phyloP scores from a whole-genome alignment of 192 early-diverging fungal species.

The Coemansia asiatica region DNA sequence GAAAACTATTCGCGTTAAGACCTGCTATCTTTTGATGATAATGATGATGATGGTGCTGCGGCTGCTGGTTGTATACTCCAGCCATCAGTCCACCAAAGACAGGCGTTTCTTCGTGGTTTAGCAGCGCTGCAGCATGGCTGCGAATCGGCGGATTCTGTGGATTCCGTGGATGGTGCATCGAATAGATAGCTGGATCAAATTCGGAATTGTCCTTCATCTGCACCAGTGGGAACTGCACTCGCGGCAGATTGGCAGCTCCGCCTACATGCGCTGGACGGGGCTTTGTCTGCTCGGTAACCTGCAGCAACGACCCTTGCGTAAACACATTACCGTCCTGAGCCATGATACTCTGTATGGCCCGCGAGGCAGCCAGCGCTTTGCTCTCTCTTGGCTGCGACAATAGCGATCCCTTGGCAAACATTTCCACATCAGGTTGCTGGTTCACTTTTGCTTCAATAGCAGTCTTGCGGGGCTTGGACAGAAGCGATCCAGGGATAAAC shows the following conservation, averaged over 20 bases:
- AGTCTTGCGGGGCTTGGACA: conserved; percentile 43
- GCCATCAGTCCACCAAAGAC: conserved; percentile 18
- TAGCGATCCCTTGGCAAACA: conserved; percentile 51
- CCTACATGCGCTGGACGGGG: conserved; percentile 38
- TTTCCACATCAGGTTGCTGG: conserved; percentile 23
- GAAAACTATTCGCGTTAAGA: neutral
- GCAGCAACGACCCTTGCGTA: conserved; percentile 47
- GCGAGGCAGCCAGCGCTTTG: conserved; percentile 51
- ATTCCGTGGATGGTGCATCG: too few relatives aligned
- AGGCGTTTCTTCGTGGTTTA: neutral
- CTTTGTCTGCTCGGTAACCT: conserved; percentile 39
- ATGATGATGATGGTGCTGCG: conserved; percentile 14
- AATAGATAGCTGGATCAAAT: neutral
- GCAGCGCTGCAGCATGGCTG: neutral
- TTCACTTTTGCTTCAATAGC: conserved; percentile 21
- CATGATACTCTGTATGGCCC: conserved; percentile 50
- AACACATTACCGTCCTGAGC: conserved; percentile 49
- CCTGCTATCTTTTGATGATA: conserved; percentile 1
- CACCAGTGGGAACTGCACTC: conserved; percentile 34
- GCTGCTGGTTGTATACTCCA: neutral
- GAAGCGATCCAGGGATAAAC: conserved; percentile 45
- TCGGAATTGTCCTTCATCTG: conserved; percentile 18
- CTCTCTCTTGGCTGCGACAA: conserved; percentile 50
- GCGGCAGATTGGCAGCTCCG: conserved; percentile 23
- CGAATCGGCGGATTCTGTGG: neutral